Percentiles rank a stretch among this genome's conserved stretches.
These are phyloP conservation scores for Vanrija sp. DNA, from an alignment of 1,284 basidiomycete genomes.

Conservation along the genomic window DNA sequence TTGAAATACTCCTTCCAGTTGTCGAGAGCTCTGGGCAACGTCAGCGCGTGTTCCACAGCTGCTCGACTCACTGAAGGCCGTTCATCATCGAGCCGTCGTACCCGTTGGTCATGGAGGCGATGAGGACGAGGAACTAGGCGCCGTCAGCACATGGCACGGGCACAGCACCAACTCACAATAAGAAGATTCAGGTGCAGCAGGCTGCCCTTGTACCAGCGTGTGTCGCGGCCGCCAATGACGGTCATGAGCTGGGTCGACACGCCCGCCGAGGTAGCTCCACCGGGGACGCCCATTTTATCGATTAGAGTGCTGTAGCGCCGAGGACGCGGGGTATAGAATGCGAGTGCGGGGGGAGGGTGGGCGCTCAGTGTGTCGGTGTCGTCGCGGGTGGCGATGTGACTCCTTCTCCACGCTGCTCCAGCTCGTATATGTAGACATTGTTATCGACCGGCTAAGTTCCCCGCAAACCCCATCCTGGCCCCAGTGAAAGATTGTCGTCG, in stretches of 20 bases:
- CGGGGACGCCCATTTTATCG: not conserved
- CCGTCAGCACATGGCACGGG: not conserved
- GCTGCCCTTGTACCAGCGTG: slow-evolving; percentile 22
- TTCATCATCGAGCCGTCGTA: slow-evolving; percentile 18
- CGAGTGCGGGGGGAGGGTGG: too few species aligned
- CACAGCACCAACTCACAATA: slow-evolving; percentile 2
- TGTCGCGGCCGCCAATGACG: slow-evolving; percentile 14
- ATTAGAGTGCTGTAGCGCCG: not conserved
- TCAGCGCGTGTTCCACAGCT: not conserved
- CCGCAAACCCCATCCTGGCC: too few species aligned
- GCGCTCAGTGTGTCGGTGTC: too few species aligned
- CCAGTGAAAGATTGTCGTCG: too few species aligned
- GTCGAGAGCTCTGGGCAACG: not conserved
- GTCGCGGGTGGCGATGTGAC: too few species aligned
- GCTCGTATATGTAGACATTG: too few species aligned
- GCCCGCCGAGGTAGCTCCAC: not conserved
- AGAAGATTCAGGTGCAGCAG: slow-evolving; percentile 20
- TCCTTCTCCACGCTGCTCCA: too few species aligned
- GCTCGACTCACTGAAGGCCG: slow-evolving; percentile 8
- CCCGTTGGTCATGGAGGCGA: slow-evolving; percentile 22
- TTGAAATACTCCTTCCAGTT: slow-evolving; percentile 4
- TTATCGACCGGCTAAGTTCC: too few species aligned
- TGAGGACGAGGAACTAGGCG: slow-evolving; percentile 20
- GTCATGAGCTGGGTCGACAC: not conserved
- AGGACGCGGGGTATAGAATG: too few species aligned